Percentiles rank a stretch among this genome's conserved stretches.
These are phyloP conservation scores for Thelephora aurantiotincta DNA, from an alignment of 768 basidiomycete species.

Conservation along the genomic window DNA sequence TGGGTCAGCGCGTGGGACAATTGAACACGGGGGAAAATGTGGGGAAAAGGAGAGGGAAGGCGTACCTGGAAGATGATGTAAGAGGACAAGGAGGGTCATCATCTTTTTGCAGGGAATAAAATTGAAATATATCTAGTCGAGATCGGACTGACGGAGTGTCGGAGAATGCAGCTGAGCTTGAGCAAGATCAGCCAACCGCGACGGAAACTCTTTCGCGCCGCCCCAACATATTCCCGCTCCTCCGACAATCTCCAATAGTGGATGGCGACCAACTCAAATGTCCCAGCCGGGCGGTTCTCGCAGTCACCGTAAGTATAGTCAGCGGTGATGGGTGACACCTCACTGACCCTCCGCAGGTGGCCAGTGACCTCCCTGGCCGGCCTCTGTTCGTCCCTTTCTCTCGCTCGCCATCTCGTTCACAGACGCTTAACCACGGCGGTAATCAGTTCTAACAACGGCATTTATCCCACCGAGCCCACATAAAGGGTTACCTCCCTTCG, in stretches of 20 bases:
- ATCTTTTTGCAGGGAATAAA: no score
- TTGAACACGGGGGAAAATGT: neutral
- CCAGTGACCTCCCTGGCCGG: no score
- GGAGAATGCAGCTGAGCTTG: neutral
- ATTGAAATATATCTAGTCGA: neutral
- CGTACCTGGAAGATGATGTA: neutral
- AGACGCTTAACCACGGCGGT: neutral
- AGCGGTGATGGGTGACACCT: neutral
- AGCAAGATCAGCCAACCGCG: neutral
- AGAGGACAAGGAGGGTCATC: neutral
- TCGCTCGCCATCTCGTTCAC: neutral
- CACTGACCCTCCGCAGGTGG: slow-evolving; percentile 1
- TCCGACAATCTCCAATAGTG: neutral
- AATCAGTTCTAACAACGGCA: slow-evolving; percentile 22
- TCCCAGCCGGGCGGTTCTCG: neutral
- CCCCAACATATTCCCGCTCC: neutral
- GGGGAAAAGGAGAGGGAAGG: neutral
- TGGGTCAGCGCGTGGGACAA: neutral
- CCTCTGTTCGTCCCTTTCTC: neutral
- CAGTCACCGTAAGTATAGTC: slow-evolving; percentile 9
- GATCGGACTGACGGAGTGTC: neutral
- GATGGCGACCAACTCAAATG: neutral
- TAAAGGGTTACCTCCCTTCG: slow-evolving; percentile 22
- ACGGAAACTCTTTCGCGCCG: neutral
- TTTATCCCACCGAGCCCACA: slow-evolving; percentile 20